A percentile compares a stretch with the other conserved stretches of the same genome.
Conservation (phyloP, 2,329 filamentous ascomycete genomes). For the Aspergillus aculeatinus region DNA sequence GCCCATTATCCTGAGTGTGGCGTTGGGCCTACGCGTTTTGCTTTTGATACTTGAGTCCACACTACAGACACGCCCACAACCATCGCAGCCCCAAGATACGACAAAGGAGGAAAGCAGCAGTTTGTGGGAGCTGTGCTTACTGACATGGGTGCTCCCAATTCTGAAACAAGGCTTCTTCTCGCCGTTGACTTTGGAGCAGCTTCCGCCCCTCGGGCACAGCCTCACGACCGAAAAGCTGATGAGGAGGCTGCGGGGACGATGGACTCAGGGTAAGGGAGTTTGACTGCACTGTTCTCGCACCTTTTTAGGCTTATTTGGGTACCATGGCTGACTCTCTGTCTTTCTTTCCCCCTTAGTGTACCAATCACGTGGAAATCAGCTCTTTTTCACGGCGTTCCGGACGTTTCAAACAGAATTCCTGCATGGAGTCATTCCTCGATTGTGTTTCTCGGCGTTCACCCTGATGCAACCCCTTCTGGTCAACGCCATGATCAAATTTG, state of each 20-base stretch:
- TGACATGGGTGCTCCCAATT: neutral
- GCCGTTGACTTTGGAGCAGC: neutral
- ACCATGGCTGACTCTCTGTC: neutral
- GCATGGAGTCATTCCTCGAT: neutral
- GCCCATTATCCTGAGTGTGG: neutral
- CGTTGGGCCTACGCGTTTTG: neutral
- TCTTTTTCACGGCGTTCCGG: neutral
- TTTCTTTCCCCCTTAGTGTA: neutral
- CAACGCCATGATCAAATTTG: neutral
- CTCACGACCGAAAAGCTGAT: neutral
- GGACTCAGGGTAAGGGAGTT: neutral
- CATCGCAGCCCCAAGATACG: no score
- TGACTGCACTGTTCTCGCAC: accelerated
- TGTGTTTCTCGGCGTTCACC: neutral
- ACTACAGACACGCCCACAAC: neutral
- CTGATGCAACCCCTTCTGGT: neutral
- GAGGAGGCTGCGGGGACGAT: neutral
- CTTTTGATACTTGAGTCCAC: neutral
- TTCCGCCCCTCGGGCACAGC: neutral
- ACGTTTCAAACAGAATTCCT: neutral
- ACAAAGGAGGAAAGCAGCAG: neutral
- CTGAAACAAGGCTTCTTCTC: neutral
- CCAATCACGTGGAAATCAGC: neutral
- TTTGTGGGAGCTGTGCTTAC: neutral
- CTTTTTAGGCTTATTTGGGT: no score